Evolutionary conservation across 441 rosid species (phyloP).

Genomic region (Melastoma candidum): DNA sequence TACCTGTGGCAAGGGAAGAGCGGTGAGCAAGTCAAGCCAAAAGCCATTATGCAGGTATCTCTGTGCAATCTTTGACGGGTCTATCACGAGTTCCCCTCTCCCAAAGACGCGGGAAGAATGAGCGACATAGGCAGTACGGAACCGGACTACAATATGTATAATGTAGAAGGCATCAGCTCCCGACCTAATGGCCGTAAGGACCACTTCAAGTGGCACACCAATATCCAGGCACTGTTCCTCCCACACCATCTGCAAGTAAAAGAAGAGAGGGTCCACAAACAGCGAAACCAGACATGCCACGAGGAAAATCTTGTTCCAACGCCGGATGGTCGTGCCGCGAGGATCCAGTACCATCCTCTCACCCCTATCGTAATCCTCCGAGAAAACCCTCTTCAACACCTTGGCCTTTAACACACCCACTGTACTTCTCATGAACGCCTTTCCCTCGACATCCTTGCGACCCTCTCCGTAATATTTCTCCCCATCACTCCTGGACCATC

Average conservation of each 20-base stretch:
- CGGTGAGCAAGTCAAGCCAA: constrained; percentile 69
- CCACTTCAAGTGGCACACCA: constrained; percentile 48
- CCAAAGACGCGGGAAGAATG: constrained; percentile 92
- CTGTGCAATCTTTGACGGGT: constrained; percentile 50
- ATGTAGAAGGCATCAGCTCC: constrained; percentile 66
- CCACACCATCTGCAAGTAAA: constrained; percentile 54
- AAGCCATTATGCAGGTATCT: constrained; percentile 50
- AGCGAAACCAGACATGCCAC: constrained; percentile 62
- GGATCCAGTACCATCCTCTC: constrained; percentile 69
- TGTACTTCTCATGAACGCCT: no score
- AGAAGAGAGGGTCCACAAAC: constrained; percentile 83
- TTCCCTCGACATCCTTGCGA: no score
- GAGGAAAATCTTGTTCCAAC: constrained; percentile 77
- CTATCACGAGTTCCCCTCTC: constrained; percentile 87
- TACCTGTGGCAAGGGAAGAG: constrained; percentile 92
- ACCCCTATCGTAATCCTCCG: constrained; percentile 67
- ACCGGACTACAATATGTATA: constrained; percentile 54
- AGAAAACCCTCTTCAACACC: constrained; percentile 66
- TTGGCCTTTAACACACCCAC: constrained; percentile 32
- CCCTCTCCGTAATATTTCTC: no score
- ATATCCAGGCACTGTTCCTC: constrained; percentile 50
- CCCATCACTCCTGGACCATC: no score
- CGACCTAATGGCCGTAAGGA: constrained; percentile 52
- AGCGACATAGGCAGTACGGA: constrained; percentile 72
- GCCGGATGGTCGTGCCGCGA: constrained; percentile 43